Base-by-base conservation (phyloP, 306 rosid species). In the Citrullus colocynthis region DNA sequence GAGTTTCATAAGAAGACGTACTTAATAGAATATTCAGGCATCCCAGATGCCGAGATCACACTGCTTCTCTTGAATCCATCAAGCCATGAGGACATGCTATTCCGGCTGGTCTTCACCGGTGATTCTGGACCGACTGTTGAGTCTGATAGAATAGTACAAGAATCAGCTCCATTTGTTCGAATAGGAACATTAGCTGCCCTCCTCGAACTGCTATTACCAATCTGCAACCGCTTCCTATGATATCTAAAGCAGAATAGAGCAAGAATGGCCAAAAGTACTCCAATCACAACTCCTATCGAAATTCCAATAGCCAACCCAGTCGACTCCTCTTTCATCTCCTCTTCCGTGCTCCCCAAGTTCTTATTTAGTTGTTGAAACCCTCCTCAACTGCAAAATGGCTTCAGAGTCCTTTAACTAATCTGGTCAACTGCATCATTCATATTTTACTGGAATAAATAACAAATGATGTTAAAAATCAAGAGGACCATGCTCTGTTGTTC, bases 281-380 rank as follows among this genome's bases (percentile, higher is more conserved):
- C 99, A 82, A 96, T 91, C 81, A 96, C 98, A 14, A 96, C 93
- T n/a, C 99, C 99, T 30, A 91, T 89, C n/a, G 97, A 96, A 82
- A 92, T 88, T 83, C 99, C 99, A 74, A 96, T 88, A 8, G 90
- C 90, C 83, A 96, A 82, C 79, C 96, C 99, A 21, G 80, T 83
- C 30, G 99, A 88, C 80, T 91, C 97, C 70, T 60, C 98, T 83
- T 83, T 89, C 99, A 92, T 95, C 89, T 91, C 79, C 78, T 73
- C 79, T 75, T 75, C n/a, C 42, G 49, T 59, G 70, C 79, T 82
- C 75, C 80, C 54, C 77, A 83, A 84, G 66, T 79, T 84, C 81
- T 84, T 85, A 79, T 66, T 72, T 85, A 78, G 70, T 84, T 48
- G 79, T 87, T 84, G 76, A 87, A 84, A 88, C 87, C 93, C 81